phyloP scores from a whole-genome alignment of 2,329 filamentous ascomycete genomes.

The Cordyceps tenuipes region DNA sequence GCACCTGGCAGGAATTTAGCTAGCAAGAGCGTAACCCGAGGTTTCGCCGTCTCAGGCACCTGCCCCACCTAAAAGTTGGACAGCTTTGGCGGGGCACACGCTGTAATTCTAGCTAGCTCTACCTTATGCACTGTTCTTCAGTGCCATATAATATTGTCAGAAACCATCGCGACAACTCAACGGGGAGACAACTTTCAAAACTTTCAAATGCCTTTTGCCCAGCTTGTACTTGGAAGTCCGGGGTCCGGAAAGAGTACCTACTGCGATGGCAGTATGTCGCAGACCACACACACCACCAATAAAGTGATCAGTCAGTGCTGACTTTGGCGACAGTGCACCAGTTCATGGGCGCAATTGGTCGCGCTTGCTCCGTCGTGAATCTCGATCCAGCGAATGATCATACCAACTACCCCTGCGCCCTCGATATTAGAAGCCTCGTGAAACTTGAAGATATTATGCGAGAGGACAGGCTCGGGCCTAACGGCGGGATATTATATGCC shows the following conservation, averaged over 20 bases:
- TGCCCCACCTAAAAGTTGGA: slow-evolving; percentile 9
- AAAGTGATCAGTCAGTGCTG: not conserved
- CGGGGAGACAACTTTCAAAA: too few species aligned
- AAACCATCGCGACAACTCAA: not conserved
- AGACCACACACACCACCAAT: not conserved
- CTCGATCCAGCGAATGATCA: slow-evolving; percentile 95
- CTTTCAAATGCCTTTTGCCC: slow-evolving; percentile 50
- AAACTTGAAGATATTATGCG: slow-evolving; percentile 94
- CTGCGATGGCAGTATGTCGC: slow-evolving; percentile 74
- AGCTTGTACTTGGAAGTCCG: slow-evolving; percentile 88
- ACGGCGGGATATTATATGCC: slow-evolving; percentile 86
- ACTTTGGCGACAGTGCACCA: slow-evolving; percentile 62
- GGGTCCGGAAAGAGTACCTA: slow-evolving; percentile 96
- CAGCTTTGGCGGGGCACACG: slow-evolving; percentile 4
- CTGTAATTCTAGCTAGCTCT: not conserved
- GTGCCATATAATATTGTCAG: not conserved
- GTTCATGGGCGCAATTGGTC: slow-evolving; percentile 91
- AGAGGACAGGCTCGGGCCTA: slow-evolving; percentile 81
- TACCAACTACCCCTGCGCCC: slow-evolving; percentile 77
- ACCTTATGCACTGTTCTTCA: not conserved
- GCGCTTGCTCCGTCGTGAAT: slow-evolving; percentile 91
- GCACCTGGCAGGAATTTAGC: not conserved
- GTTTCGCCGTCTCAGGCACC: slow-evolving; percentile 9
- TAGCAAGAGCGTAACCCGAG: not conserved
- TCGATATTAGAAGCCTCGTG: slow-evolving; percentile 83